Percentiles rank a stretch among this genome's conserved stretches.
These are phyloP conservation scores for Elaeagnus macrophylla DNA, from an alignment of 306 rosid species.

Conservation along the genomic window DNA sequence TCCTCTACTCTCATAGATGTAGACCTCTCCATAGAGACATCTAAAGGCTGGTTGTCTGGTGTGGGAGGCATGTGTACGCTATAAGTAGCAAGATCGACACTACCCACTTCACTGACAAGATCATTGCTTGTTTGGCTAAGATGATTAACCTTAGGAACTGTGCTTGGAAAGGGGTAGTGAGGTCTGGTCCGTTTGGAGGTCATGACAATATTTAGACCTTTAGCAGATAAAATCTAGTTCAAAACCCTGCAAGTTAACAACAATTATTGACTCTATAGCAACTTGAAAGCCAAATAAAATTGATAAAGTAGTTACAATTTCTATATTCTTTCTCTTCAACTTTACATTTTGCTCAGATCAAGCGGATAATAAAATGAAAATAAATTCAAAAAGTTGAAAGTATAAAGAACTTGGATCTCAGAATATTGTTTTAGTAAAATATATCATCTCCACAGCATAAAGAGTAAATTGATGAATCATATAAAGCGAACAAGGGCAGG, in stretches of 20 bases:
- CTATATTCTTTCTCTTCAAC: too few species aligned
- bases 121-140: slow-evolving; percentile 35
- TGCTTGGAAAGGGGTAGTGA: slow-evolving; percentile 17
- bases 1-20: slow-evolving; percentile 55
- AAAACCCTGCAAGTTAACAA: too few species aligned
- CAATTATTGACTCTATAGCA: too few species aligned
- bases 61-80: slow-evolving; percentile 53
- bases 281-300: too few species aligned
- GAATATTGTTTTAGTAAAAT: too few species aligned
- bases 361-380: too few species aligned
- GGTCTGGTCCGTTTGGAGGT: slow-evolving; percentile 22
- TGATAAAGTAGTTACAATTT: too few species aligned
- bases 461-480: slow-evolving; percentile 6
- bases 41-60: slow-evolving; percentile 61
- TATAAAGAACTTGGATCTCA: too few species aligned
- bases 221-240: not conserved
- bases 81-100: slow-evolving; percentile 36
- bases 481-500: slow-evolving; percentile 12
- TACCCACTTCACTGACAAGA: slow-evolving; percentile 31
- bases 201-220: slow-evolving; percentile 16
- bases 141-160: slow-evolving; percentile 26
- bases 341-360: too few species aligned
- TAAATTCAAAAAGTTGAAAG: too few species aligned
- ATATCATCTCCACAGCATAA: too few species aligned
- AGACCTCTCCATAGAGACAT: slow-evolving; percentile 41